A percentile compares a stretch with the other conserved stretches of the same genome.
phyloP scores from a whole-genome alignment of 1,284 basidiomycete genomes.

The Fomitopsis palustris region DNA sequence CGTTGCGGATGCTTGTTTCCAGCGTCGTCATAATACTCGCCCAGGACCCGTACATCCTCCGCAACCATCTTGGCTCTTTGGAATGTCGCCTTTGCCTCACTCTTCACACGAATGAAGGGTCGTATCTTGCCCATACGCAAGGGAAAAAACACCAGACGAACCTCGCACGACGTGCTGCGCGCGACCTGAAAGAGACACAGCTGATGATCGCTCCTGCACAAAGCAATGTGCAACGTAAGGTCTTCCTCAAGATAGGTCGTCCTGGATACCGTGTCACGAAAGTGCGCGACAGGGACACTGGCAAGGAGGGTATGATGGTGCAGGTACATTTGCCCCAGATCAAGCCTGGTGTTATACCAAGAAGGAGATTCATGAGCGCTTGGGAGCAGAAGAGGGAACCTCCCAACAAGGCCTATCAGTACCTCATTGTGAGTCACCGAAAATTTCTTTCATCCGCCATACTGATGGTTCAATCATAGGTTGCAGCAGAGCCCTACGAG shows the following conservation, averaged over 20 bases:
- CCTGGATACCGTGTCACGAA: slow-evolving; percentile 94
- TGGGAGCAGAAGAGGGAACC: slow-evolving; percentile 98
- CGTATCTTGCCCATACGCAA: slow-evolving; percentile 98
- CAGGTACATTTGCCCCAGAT: slow-evolving; percentile 96
- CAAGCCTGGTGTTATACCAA: slow-evolving; percentile 80
- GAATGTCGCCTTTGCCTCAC: slow-evolving; percentile 98
- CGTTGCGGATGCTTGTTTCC: background rate
- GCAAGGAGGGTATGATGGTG: slow-evolving; percentile 93
- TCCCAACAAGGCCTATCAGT: slow-evolving; percentile 95
- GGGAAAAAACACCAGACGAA: slow-evolving; percentile 99
- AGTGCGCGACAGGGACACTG: slow-evolving; percentile 74
- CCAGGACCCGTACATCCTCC: slow-evolving; percentile 97
- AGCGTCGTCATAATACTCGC: background rate
- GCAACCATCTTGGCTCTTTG: slow-evolving; percentile 95
- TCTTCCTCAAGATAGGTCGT: slow-evolving; percentile 96
- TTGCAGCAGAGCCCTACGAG: slow-evolving; percentile 98
- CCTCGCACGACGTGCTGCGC: slow-evolving; percentile 91
- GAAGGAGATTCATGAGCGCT: slow-evolving; percentile 94
- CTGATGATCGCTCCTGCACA: slow-evolving; percentile 81
- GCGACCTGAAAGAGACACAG: slow-evolving; percentile 91
- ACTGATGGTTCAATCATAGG: slow-evolving; percentile 42
- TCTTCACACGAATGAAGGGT: slow-evolving; percentile 98
- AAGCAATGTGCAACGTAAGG: slow-evolving; percentile 79
- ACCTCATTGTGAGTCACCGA: slow-evolving; percentile 77
- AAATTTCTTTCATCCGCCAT: background rate